phyloP scores from a whole-genome alignment of 768 basidiomycete species.

The Amanita rimosa region DNA sequence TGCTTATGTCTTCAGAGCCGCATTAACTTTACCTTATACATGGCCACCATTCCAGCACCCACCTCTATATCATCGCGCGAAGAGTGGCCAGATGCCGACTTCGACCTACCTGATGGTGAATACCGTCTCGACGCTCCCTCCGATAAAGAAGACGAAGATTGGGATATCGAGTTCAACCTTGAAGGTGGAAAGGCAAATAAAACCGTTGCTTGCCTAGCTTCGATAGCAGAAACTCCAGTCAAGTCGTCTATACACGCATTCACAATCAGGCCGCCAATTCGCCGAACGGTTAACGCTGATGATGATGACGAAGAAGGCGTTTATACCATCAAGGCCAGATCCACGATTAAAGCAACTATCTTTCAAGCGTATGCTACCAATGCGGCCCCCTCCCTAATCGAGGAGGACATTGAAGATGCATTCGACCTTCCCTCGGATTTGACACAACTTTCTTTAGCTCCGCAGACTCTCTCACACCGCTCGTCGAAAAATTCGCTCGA shows the following conservation, averaged over 20 bases:
- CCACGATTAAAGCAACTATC: slow-evolving; percentile 67
- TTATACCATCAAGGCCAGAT: slow-evolving; percentile 67
- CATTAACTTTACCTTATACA: slow-evolving; percentile 16
- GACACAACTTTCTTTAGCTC: slow-evolving; percentile 72
- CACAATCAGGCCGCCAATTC: slow-evolving; percentile 58
- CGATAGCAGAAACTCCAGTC: slow-evolving; percentile 25
- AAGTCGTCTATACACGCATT: slow-evolving; percentile 29
- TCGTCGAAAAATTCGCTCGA: slow-evolving; percentile 78
- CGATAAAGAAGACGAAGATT: slow-evolving; percentile 49
- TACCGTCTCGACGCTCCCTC: slow-evolving; percentile 50
- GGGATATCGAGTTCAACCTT: slow-evolving; percentile 72
- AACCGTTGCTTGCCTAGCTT: slow-evolving; percentile 24
- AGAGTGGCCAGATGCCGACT: slow-evolving; percentile 84
- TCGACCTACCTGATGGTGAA: slow-evolving; percentile 74
- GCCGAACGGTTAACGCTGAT: slow-evolving; percentile 31
- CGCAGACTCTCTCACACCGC: slow-evolving; percentile 63
- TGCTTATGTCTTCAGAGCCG: slow-evolving; percentile 1
- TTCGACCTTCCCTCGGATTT: slow-evolving; percentile 75
- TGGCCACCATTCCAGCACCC: slow-evolving; percentile 54
- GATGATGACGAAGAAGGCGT: slow-evolving; percentile 74
- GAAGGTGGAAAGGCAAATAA: slow-evolving; percentile 37
- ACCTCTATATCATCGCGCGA: slow-evolving; percentile 44
- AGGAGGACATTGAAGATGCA: slow-evolving; percentile 78
- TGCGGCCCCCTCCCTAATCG: slow-evolving; percentile 29
- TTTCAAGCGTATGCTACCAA: slow-evolving; percentile 29